Conservation (phyloP, 106 monocot species). For the Allium sativum region DNA sequence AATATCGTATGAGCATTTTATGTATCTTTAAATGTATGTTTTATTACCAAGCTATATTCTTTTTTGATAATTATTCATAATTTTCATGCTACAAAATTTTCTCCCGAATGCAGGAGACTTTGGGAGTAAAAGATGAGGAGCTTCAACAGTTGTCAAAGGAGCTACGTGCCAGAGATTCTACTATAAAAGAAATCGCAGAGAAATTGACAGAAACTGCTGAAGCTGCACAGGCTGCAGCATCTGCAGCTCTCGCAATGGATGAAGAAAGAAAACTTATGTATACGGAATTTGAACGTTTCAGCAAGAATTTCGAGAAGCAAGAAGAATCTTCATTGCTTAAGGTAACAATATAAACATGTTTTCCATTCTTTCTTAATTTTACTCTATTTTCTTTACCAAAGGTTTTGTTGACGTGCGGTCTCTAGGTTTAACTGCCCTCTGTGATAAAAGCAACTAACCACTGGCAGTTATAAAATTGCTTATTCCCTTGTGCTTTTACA, state of each 20-base stretch:
- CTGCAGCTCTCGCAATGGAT: slow-evolving; percentile 85
- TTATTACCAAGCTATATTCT: no score
- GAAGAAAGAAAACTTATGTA: slow-evolving; percentile 63
- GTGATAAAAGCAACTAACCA: no score
- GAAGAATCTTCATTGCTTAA: slow-evolving; percentile 27
- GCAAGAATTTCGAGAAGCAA: slow-evolving; percentile 42
- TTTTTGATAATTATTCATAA: no score
- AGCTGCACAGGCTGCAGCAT: slow-evolving; percentile 88
- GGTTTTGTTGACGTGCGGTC: no score
- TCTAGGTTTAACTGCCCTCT: no score
- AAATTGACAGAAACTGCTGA: slow-evolving; percentile 86
- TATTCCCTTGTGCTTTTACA: no score
- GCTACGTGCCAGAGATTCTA: slow-evolving; percentile 66
- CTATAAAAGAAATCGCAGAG: slow-evolving; percentile 77
- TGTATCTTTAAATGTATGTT: no score
- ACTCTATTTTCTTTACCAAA: no score
- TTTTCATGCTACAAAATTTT: no score
- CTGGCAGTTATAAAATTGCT: no score
- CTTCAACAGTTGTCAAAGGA: slow-evolving; percentile 75
- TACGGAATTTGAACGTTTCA: slow-evolving; percentile 59
- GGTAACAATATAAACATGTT: slow-evolving; percentile 19
- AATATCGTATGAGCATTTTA: no score
- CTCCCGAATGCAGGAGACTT: slow-evolving; percentile 49
- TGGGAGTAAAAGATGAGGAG: slow-evolving; percentile 92
- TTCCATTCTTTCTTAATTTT: not conserved